Percentiles rank a stretch among this genome's conserved stretches.
Evolutionary conservation across 306 rosid genomes (phyloP).

Genomic region (Dalbergia cochinchinensis): DNA sequence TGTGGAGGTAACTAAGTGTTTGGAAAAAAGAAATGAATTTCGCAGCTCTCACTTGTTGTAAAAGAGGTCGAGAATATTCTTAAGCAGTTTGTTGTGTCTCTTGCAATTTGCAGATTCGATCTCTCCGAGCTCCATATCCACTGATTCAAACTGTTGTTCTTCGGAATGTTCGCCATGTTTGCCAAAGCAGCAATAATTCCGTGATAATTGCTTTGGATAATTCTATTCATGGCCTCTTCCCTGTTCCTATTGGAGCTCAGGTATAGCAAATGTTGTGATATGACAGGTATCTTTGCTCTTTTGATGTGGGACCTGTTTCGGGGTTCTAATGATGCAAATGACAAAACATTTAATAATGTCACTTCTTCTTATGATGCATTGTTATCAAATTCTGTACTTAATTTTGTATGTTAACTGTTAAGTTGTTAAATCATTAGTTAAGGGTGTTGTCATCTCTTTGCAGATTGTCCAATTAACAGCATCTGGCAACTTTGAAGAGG

Average conservation of each 20-base stretch:
- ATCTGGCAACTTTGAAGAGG: constrained; percentile 97
- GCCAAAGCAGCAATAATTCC: constrained; percentile 71
- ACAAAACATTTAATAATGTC: constrained; percentile 25
- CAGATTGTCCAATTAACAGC: constrained; percentile 99
- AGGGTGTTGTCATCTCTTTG: constrained; percentile 48
- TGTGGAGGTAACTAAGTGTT: constrained; percentile 72
- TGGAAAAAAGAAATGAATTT: neutral
- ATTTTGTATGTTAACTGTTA: constrained; percentile 11
- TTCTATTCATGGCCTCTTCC: constrained; percentile 90
- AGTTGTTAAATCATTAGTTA: constrained; percentile 16
- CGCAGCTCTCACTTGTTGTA: neutral
- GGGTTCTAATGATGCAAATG: constrained; percentile 36
- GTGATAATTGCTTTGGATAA: constrained; percentile 76
- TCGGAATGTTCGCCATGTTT: constrained; percentile 80
- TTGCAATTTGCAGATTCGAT: constrained; percentile 76
- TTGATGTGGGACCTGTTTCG: constrained; percentile 19
- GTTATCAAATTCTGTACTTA: constrained; percentile 14
- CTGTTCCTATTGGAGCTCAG: constrained; percentile 99
- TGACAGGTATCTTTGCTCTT: neutral
- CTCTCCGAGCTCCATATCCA: constrained; percentile 85
- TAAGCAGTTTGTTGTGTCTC: constrained; percentile 32
- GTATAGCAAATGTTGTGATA: constrained; percentile 51
- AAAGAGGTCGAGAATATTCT: constrained; percentile 33
- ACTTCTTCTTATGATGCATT: constrained; percentile 29
- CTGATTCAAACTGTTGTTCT: constrained; percentile 94